phyloP scores from a whole-genome alignment of 1,284 basidiomycete genomes.

The Bjerkandera adusta region DNA sequence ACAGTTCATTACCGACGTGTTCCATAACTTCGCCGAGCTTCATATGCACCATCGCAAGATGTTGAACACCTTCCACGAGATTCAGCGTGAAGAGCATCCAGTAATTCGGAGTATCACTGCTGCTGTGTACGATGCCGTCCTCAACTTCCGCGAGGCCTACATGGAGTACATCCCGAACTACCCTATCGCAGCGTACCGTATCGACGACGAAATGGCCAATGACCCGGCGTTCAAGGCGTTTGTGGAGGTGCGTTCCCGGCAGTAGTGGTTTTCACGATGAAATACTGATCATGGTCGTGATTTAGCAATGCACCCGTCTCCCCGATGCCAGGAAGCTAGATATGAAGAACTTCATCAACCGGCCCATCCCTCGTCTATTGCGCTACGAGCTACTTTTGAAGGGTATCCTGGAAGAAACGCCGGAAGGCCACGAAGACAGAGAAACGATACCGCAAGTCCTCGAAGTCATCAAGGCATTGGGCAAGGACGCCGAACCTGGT shows the following conservation, averaged over 20 bases:
- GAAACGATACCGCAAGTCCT: conserved; percentile 80
- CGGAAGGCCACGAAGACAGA: conserved; percentile 73
- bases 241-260: conserved; percentile 66
- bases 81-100: conserved; percentile 91
- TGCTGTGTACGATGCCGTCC: conserved; percentile 82
- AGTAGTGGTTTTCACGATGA: neutral
- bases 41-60: conserved; percentile 71
- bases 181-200: conserved; percentile 88
- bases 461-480: conserved; percentile 81
- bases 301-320: conserved; percentile 71
- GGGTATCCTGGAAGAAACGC: conserved; percentile 73
- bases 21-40: conserved; percentile 87
- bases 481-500: conserved; percentile 83
- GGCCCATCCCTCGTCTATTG: conserved; percentile 85
- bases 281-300: neutral
- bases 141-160: conserved; percentile 93
- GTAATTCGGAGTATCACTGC: conserved; percentile 83
- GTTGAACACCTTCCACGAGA: conserved; percentile 78
- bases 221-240: conserved; percentile 83
- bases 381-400: conserved; percentile 88
- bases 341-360: conserved; percentile 86
- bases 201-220: conserved; percentile 83
- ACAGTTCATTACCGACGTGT: conserved; percentile 86
- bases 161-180: conserved; percentile 93
- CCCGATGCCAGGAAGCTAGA: conserved; percentile 77